phyloP scores from a whole-genome alignment of 1,139 yeast species.

The Suhomyces wounanorum region DNA sequence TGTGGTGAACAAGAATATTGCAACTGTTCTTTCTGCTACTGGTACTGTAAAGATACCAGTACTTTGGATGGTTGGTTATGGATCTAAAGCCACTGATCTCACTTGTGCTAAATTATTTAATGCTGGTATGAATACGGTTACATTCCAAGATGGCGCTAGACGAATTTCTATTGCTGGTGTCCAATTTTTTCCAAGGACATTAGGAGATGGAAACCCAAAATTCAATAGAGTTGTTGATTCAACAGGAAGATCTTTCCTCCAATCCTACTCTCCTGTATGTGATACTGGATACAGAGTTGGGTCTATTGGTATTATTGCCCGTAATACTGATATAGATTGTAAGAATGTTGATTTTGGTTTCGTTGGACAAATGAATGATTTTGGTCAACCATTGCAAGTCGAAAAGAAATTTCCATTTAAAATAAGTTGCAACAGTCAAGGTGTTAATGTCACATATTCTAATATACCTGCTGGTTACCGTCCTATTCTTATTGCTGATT shows the following conservation, averaged over 20 bases:
- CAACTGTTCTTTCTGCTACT: background rate
- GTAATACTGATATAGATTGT: conserved; percentile 24
- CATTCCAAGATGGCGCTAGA: conserved; percentile 32
- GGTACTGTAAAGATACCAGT: background rate
- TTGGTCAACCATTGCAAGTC: background rate
- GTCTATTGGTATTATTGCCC: conserved; percentile 22
- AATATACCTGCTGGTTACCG: background rate
- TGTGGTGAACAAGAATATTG: background rate
- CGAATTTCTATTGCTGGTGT: conserved; percentile 19
- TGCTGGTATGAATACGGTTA: conserved; percentile 29
- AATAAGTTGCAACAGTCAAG: background rate
- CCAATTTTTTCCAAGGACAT: conserved; percentile 17
- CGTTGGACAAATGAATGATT: background rate
- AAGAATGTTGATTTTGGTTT: background rate
- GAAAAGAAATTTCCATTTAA: background rate
- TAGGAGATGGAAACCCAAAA: conserved; percentile 11
- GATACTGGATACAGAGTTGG: conserved; percentile 27
- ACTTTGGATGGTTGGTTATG: background rate
- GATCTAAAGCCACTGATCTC: background rate
- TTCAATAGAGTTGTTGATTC: conserved; percentile 17
- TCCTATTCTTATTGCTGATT: background rate
- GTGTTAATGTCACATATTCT: background rate
- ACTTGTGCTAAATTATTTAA: conserved; percentile 10
- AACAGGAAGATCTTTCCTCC: conserved; percentile 26
- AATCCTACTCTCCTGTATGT: background rate